These are phyloP conservation scores for Dichomitus squalens DNA, from an alignment of 1,284 basidiomycete species.

Conservation along the genomic window DNA sequence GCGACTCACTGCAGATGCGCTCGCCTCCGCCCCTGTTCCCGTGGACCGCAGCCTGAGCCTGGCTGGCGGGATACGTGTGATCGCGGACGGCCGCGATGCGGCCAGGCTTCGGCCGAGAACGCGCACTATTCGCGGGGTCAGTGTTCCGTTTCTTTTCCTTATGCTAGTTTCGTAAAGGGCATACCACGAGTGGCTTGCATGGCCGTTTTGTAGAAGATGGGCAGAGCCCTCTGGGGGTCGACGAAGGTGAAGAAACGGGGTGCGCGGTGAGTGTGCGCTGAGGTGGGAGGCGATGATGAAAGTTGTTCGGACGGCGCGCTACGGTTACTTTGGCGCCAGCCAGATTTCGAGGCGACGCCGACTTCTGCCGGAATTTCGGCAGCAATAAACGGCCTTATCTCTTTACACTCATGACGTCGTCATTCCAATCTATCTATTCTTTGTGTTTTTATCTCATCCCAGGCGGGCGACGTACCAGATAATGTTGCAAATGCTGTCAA, in stretches of 20 bases:
- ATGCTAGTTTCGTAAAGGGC: background rate
- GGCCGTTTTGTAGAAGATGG: conserved; percentile 2
- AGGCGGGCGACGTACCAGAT: no score
- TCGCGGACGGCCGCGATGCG: conserved; percentile 27
- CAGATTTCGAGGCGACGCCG: no score
- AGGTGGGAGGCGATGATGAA: background rate
- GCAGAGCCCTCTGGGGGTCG: background rate
- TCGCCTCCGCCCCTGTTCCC: conserved; percentile 15
- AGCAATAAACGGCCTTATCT: no score
- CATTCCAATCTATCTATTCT: no score
- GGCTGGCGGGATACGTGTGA: conserved; percentile 23
- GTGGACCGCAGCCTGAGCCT: conserved; percentile 28
- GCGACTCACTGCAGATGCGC: conserved; percentile 27
- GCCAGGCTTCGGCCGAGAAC: conserved; percentile 34
- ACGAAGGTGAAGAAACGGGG: background rate
- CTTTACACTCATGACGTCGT: no score
- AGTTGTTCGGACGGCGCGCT: no score
- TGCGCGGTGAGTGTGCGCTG: background rate
- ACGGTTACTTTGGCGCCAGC: no score
- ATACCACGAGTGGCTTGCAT: conserved; percentile 22
- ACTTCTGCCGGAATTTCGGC: no score
- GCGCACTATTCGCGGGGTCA: conserved; percentile 23
- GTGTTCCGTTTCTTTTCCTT: conserved; percentile 2
- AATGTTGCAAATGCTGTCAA: no score
- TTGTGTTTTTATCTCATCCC: no score